Evolutionary conservation across 257 asterid species (phyloP), one percentile per base, ranked within the genome.

Genomic region (Solanum pennellii): DNA sequence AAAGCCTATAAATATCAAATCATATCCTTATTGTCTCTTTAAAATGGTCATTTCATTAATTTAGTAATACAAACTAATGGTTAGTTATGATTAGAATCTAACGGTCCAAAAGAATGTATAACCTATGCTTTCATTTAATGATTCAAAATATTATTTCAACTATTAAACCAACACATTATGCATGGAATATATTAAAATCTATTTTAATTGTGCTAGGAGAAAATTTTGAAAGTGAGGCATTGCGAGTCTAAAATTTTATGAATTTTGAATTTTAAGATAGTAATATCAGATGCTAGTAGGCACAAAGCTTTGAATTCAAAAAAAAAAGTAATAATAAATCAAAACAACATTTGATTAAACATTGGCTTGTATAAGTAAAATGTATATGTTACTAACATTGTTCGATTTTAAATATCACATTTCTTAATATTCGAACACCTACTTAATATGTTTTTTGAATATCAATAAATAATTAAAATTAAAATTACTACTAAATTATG

Each of bases 61-160:
- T 86, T 89, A 72, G 29, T 76, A 59, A 18, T 52, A 83, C 29
- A 27, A 44, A 83, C 77, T 85, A 88, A 90, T 83, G 90, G 79
- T 86, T 88, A 29, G 75, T 90, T 82, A 83, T 65, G 39, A 77
- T 49, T 86, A 75, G 86, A 83, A 89, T 88, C 88, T 21, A 89
- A 89, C 88, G 86, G 89, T 91, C 83, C 69, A 86, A 88, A 91
- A 91, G 25, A 15, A 73, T 72, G 29, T 37, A 73, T 73, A 35
- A 80, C 6, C 12, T 44, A 77, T 2, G 42, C 2, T 45, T 77
- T 44, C 15, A 77, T 77, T 27, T 37, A 42, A 42, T 35, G 80
- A 72, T 72, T 35, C 80, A 35, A 72, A 29, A 76, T 13, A 77
- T 25, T 25, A 29, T 29, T 80, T 82, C 69, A 45, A 45, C 1